Percentiles rank a stretch among this genome's conserved stretches.
Evolutionary conservation across 805 yeast species (phyloP).

Genomic region (Ogataea haglerorum): DNA sequence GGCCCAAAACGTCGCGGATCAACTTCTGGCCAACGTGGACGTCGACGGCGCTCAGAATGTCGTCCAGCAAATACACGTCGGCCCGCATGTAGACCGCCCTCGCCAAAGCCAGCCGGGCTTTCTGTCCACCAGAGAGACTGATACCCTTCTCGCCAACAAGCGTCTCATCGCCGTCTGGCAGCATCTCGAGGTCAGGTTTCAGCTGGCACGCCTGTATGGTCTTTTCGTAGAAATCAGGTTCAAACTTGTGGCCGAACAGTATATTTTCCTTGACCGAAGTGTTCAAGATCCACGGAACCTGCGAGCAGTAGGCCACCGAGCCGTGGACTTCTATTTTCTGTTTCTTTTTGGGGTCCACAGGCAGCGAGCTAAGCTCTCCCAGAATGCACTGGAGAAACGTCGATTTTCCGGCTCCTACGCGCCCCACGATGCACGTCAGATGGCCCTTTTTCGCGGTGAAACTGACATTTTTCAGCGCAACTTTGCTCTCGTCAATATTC

Average conservation of each 20-base stretch:
- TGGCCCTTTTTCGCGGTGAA: slow-evolving; percentile 51
- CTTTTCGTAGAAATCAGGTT: slow-evolving; percentile 72
- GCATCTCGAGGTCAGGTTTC: slow-evolving; percentile 65
- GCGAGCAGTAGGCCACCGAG: slow-evolving; percentile 58
- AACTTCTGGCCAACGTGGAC: slow-evolving; percentile 92
- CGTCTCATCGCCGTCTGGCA: slow-evolving; percentile 88
- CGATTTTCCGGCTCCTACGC: slow-evolving; percentile 68
- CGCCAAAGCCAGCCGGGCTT: slow-evolving; percentile 91
- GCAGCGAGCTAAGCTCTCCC: slow-evolving; percentile 48
- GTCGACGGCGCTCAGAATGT: slow-evolving; percentile 93
- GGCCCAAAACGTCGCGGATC: slow-evolving; percentile 52
- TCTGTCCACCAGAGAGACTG: slow-evolving; percentile 95
- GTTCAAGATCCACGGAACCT: slow-evolving; percentile 94
- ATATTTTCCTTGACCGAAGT: slow-evolving; percentile 91
- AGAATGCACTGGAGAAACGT: slow-evolving; percentile 51
- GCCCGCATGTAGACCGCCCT: slow-evolving; percentile 95
- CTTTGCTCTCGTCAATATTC: slow-evolving; percentile 30
- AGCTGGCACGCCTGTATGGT: slow-evolving; percentile 90
- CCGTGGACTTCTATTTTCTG: slow-evolving; percentile 35
- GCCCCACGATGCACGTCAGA: slow-evolving; percentile 59
- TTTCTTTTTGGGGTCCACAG: slow-evolving; percentile 27
- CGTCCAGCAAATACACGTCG: slow-evolving; percentile 86
- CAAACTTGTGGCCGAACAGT: slow-evolving; percentile 82
- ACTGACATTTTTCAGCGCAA: slow-evolving; percentile 47
- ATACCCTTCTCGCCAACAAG: slow-evolving; percentile 97